phyloP scores from a whole-genome alignment of 2,329 filamentous ascomycete species.

The Rhynchosporium agropyri region DNA sequence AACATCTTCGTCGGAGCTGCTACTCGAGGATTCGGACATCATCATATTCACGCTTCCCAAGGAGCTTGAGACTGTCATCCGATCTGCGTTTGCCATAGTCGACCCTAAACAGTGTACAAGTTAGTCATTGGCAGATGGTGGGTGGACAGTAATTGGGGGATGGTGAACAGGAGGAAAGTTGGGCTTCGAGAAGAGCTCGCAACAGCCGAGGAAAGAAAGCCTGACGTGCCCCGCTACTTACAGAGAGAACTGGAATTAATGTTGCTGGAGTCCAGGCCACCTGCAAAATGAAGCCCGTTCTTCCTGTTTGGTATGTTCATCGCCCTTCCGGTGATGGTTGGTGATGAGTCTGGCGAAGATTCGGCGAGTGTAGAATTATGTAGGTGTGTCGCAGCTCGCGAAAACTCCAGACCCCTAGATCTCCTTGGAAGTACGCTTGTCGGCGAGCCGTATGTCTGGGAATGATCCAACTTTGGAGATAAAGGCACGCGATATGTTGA shows the following conservation, averaged over 20 bases:
- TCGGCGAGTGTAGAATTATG: slow-evolving; percentile 95
- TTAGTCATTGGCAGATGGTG: background rate
- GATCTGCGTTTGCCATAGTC: slow-evolving; percentile 69
- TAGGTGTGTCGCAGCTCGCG: slow-evolving; percentile 87
- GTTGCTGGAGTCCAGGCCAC: slow-evolving; percentile 65
- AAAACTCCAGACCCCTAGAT: slow-evolving; percentile 90
- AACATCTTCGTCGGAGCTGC: slow-evolving; percentile 69
- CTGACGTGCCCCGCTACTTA: background rate
- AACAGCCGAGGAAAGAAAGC: background rate
- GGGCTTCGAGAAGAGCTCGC: background rate
- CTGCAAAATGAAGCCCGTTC: slow-evolving; percentile 50
- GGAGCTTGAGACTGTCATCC: slow-evolving; percentile 75
- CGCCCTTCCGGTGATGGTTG: slow-evolving; percentile 73
- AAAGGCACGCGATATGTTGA: slow-evolving; percentile 64
- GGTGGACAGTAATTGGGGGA: background rate
- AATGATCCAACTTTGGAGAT: slow-evolving; percentile 83
- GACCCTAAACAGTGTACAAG: slow-evolving; percentile 46
- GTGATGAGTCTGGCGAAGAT: slow-evolving; percentile 87
- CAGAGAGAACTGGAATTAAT: slow-evolving; percentile 62
- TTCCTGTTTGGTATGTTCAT: slow-evolving; percentile 63
- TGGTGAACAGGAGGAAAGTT: background rate
- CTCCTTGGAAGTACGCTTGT: slow-evolving; percentile 86
- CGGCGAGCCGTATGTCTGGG: slow-evolving; percentile 83
- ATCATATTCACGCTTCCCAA: slow-evolving; percentile 58
- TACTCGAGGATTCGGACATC: slow-evolving; percentile 78